A percentile compares a stretch with the other conserved stretches of the same genome.
Evolutionary conservation across 164 flowering plant genomes (phyloP).

Genomic region (Houttuynia cordata): DNA sequence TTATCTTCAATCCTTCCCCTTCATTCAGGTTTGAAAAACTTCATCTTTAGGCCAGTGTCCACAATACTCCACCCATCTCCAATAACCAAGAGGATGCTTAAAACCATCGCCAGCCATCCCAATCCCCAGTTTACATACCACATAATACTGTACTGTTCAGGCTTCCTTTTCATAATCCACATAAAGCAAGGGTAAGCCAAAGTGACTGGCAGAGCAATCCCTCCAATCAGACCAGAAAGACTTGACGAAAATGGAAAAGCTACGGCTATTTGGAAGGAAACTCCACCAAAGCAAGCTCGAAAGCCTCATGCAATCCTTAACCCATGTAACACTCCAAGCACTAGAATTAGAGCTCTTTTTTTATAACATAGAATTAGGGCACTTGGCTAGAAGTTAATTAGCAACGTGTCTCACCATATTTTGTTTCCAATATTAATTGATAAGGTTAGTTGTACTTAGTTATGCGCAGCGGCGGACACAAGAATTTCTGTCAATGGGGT

Average conservation of each 20-base stretch:
- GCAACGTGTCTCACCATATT: too few relatives aligned
- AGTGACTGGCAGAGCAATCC: slow-evolving; percentile 58
- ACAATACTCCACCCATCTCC: slow-evolving; percentile 40
- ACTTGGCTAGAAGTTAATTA: too few relatives aligned
- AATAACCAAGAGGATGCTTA: slow-evolving; percentile 31
- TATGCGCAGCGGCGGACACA: too few relatives aligned
- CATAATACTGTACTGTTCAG: slow-evolving; percentile 21
- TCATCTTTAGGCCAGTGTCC: slow-evolving; percentile 38
- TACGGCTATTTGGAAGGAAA: slow-evolving; percentile 39
- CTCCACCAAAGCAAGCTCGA: slow-evolving; percentile 37
- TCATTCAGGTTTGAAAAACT: slow-evolving; percentile 55
- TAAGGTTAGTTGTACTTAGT: too few relatives aligned
- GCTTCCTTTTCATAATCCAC: slow-evolving; percentile 65
- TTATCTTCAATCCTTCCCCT: too few relatives aligned
- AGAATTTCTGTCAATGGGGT: too few relatives aligned
- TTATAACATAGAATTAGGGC: too few relatives aligned
- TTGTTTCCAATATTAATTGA: too few relatives aligned
- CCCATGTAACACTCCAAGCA: too few relatives aligned
- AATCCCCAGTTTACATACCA: slow-evolving; percentile 58
- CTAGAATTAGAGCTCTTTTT: too few relatives aligned
- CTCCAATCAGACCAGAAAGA: slow-evolving; percentile 48
- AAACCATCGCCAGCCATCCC: slow-evolving; percentile 37
- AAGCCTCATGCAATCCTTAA: slow-evolving; percentile 23
- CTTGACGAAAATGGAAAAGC: slow-evolving; percentile 52
- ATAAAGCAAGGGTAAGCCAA: slow-evolving; percentile 79